These are phyloP conservation scores for Aspergillus asperescens DNA, from an alignment of 495 filamentous ascomycete species.

Conservation along the genomic window DNA sequence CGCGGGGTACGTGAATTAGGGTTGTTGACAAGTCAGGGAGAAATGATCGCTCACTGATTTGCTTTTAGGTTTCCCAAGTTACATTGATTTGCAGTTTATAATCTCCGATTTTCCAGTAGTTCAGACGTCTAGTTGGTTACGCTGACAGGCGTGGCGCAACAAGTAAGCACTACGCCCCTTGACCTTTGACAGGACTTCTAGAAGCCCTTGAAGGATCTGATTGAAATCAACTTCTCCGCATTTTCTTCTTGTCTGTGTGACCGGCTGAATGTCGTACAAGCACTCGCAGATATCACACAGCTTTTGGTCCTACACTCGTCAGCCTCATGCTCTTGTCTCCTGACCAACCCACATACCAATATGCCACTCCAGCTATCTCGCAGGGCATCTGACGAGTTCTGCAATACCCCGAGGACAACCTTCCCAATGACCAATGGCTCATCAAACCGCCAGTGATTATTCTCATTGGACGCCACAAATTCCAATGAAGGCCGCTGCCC, in stretches of 20 bases:
- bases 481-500: neutral
- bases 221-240: neutral
- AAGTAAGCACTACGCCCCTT: slow-evolving; percentile 1
- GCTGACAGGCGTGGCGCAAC: neutral
- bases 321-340: neutral
- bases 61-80: no score
- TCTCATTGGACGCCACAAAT: neutral
- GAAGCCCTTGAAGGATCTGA: neutral
- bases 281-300: slow-evolving; percentile 10
- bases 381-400: neutral
- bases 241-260: neutral
- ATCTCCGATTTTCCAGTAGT: no score
- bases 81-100: neutral
- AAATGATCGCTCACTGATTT: no score
- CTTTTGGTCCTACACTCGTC: slow-evolving; percentile 1
- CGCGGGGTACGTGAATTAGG: neutral
- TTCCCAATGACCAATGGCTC: neutral
- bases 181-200: neutral
- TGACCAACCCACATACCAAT: neutral
- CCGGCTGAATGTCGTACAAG: slow-evolving; percentile 2
- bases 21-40: no score
- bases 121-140: no score
- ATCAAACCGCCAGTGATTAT: neutral
- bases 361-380: neutral
- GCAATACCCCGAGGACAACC: neutral